Percentiles rank a stretch among this genome's conserved stretches.
Evolutionary conservation across 2,329 filamentous ascomycete genomes (phyloP).

Genomic region (Scedosporium boydii): DNA sequence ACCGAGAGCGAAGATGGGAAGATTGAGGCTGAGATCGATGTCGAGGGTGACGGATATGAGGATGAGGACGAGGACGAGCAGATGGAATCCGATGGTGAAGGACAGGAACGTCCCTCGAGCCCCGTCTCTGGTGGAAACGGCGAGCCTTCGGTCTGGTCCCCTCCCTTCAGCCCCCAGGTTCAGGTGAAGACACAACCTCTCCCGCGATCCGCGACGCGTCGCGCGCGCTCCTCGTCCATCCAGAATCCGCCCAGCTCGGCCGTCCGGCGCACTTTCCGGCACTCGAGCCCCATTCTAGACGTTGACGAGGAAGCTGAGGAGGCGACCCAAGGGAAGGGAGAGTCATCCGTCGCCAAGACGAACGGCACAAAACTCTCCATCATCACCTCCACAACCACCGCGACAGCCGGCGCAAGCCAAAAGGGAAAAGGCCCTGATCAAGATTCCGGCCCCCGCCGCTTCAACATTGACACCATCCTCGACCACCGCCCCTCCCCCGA

Average conservation of each 20-base stretch:
- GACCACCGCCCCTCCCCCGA: not conserved
- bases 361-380: not conserved
- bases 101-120: not conserved
- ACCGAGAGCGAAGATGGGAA: not conserved
- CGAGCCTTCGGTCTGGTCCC: not conserved
- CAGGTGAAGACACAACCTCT: not conserved
- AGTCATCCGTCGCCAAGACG: not conserved
- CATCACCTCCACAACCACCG: not conserved
- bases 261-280: not conserved
- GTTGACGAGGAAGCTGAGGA: not conserved
- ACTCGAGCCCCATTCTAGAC: not conserved
- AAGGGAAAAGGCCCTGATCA: not conserved
- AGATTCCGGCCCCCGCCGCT: not conserved
- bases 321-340: not conserved
- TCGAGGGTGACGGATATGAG: not conserved
- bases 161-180: not conserved
- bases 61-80: too few relatives aligned
- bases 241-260: not conserved
- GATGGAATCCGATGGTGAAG: too few relatives aligned
- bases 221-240: not conserved
- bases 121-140: not conserved
- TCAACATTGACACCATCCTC: not conserved
- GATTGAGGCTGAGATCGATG: not conserved
- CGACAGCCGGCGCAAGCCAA: not conserved
- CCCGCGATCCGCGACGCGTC: not conserved